Evolutionary conservation across 2,329 filamentous ascomycete genomes (phyloP), one percentile per base, ranked within the genome.

Genomic region (Fusarium pininemorale): DNA sequence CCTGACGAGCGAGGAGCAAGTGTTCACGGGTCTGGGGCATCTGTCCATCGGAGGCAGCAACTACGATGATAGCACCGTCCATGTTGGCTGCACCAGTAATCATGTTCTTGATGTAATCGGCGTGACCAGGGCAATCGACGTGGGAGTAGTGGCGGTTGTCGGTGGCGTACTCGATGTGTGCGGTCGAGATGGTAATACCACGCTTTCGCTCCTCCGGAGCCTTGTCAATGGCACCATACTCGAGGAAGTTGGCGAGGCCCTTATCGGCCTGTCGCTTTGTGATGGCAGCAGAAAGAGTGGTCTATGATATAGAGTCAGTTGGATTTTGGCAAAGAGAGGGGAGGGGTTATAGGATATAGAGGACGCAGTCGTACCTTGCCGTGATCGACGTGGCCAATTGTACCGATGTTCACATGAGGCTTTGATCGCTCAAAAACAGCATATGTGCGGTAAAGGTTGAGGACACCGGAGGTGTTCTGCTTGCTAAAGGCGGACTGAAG

Each of bases 41-140:
- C 88, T 99, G 97, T 83, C 96, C 96, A 83, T 99, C 96, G 42
- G 95, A 98, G 78, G 96, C 96, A 79, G 97, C 97, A 80, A 99
- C 97, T 77, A 99, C 96, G 81, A 99, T 98, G 83, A 99, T 96
- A 81, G 96, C 96, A 81, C 96, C 96, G 81, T 99, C 96, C 96
- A 99, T 99, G 89, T 95, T 97, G 81, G 97, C 96, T 74, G 96
- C 95, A 91, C 96, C 96, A 78, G 96, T 99, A 85, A 99, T 99
- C 96, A 99, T 99, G 92, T 99, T 99, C 91, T 99, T 99, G 89
- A 99, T 98, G 90, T 99, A 99, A 94, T 99, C 96, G 86, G 96
- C 96, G 92, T 99, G 96, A 86, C 96, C 96, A 68, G 96, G 96
- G 87, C 96, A 99, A 90, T 99, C 96, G 88, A 99, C 96, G 90